Evolutionary conservation across 371 early-diverging fungal species (phyloP).

Genomic region (Syncephalis plumigaleata): DNA sequence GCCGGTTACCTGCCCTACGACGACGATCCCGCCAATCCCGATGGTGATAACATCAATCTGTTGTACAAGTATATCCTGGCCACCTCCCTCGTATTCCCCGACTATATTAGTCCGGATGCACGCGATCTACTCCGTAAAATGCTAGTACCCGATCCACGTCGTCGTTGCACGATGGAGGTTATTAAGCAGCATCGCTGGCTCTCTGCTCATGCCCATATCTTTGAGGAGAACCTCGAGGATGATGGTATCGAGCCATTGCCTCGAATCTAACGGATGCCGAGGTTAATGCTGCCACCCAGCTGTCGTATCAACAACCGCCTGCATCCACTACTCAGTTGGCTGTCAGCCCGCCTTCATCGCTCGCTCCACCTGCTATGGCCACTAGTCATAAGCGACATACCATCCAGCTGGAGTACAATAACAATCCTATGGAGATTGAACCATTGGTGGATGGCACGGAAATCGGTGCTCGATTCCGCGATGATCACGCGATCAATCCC

Average conservation of each 20-base stretch:
- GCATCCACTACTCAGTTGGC: conserved; percentile 8
- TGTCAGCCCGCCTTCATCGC: conserved; percentile 7
- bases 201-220: conserved; percentile 18
- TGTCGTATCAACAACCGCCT: no score
- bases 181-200: conserved; percentile 57
- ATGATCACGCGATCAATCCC: conserved; percentile 5
- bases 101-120: conserved; percentile 67
- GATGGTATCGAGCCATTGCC: no score
- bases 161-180: conserved; percentile 69
- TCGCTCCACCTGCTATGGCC: conserved; percentile 2
- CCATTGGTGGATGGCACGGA: background rate
- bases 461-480: conserved; percentile 3
- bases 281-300: background rate
- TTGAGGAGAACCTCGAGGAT: conserved; percentile 13
- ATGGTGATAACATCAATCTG: conserved; percentile 89
- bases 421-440: background rate
- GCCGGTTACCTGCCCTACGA: conserved; percentile 98
- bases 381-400: conserved; percentile 10
- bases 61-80: conserved; percentile 90
- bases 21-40: conserved; percentile 94
- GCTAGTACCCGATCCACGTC: conserved; percentile 78
- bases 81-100: conserved; percentile 79
- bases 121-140: conserved; percentile 71
- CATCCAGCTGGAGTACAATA: conserved; percentile 10
- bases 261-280: background rate